Conservation (phyloP, 78 protist species). For the Blattamonas nauphoetae region DNA sequence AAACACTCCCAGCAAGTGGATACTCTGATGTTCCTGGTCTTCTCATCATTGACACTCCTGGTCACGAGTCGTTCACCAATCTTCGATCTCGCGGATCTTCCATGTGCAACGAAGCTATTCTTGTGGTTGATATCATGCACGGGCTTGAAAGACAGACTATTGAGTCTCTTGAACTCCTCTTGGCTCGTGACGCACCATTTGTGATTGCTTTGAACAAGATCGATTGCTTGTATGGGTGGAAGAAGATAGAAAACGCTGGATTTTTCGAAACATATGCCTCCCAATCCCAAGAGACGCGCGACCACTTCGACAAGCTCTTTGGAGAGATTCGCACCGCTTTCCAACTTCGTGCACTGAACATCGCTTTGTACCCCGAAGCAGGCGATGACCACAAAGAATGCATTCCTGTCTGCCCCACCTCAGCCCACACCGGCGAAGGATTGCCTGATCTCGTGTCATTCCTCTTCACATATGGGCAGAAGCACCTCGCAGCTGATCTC, state of each 20-base stretch:
- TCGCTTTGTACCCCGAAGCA: constrained; percentile 68
- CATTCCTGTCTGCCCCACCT: constrained; percentile 90
- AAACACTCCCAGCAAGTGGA: not conserved
- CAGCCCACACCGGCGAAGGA: constrained; percentile 96
- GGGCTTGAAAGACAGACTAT: constrained; percentile 79
- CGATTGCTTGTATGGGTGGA: constrained; percentile 87
- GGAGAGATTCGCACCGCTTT: constrained; percentile 46
- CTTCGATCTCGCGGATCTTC: constrained; percentile 90
- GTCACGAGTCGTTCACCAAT: constrained; percentile 98
- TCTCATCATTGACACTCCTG: constrained; percentile 98
- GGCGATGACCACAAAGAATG: constrained; percentile 4
- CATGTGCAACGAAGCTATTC: constrained; percentile 90
- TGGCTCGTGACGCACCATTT: constrained; percentile 82
- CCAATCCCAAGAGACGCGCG: constrained; percentile 24
- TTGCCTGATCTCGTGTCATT: constrained; percentile 55
- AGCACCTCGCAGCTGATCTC: not conserved
- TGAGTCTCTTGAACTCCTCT: constrained; percentile 83
- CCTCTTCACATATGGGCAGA: not conserved
- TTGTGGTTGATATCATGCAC: constrained; percentile 94
- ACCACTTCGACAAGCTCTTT: constrained; percentile 44
- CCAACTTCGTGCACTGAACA: constrained; percentile 69
- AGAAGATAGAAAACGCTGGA: constrained; percentile 34
- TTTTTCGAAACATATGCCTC: constrained; percentile 36
- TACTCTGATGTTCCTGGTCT: constrained; percentile 81
- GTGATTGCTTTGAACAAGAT: constrained; percentile 97